Conservation (phyloP, 257 asterid species). For the Ballota nigra region DNA sequence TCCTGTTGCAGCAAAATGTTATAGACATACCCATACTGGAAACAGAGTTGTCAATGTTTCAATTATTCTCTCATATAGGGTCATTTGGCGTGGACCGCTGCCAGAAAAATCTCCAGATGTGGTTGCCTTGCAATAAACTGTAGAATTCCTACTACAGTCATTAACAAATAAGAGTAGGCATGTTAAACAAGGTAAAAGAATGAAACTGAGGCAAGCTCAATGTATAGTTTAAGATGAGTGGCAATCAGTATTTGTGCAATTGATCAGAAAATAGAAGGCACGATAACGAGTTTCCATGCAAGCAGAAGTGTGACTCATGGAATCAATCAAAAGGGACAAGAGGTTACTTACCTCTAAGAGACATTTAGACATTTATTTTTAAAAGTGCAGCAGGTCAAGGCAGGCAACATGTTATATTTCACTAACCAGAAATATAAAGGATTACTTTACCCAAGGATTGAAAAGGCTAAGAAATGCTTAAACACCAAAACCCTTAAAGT, state of each 20-base stretch:
- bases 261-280: neutral
- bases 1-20: conserved; percentile 19
- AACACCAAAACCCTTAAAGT: neutral
- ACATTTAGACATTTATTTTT: neutral
- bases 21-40: conserved; percentile 83
- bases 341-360: neutral
- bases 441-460: neutral
- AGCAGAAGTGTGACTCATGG: neutral
- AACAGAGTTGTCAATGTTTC: conserved; percentile 90
- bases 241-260: neutral
- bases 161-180: neutral
- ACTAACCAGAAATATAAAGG: neutral
- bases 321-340: neutral
- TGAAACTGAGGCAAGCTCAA: neutral
- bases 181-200: neutral
- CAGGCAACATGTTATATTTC: neutral
- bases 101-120: conserved; percentile 72
- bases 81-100: conserved; percentile 52
- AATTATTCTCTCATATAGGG: conserved; percentile 77
- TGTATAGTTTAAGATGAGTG: neutral
- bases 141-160: conserved; percentile 40
- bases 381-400: neutral
- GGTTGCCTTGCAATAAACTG: conserved; percentile 59
- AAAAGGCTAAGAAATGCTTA: neutral
- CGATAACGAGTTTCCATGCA: neutral